These are phyloP conservation scores for Corymbia maculata DNA, from an alignment of 345 rosid genomes.

Conservation along the genomic window DNA sequence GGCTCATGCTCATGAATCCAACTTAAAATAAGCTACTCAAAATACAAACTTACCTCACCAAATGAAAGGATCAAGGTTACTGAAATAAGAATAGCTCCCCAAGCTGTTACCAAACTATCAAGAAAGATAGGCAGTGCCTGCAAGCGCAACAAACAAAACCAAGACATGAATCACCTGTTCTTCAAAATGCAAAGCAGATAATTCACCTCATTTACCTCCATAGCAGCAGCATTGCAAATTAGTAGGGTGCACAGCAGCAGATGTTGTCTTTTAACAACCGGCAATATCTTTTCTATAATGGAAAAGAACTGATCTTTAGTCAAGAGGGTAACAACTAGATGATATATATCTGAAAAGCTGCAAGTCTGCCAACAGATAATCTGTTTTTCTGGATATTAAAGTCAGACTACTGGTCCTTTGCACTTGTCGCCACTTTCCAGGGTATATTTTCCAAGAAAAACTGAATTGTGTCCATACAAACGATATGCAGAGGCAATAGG, in stretches of 20 bases:
- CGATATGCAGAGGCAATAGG: neutral
- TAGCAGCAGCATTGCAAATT: conserved; percentile 66
- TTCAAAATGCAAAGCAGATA: neutral
- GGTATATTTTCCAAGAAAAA: neutral
- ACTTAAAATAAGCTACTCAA: neutral
- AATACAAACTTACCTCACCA: conserved; percentile 43
- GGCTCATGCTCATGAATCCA: neutral
- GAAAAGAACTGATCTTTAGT: neutral
- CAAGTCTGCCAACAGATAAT: neutral
- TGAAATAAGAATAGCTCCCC: conserved; percentile 57
- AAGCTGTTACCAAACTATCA: conserved; percentile 39
- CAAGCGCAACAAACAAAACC: neutral
- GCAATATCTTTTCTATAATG: conserved; percentile 2
- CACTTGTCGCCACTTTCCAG: neutral
- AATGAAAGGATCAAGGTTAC: conserved; percentile 51
- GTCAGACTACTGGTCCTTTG: neutral
- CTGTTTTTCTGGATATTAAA: neutral
- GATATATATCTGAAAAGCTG: neutral
- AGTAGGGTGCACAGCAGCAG: conserved; percentile 55
- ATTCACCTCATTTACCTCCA: conserved; percentile 36
- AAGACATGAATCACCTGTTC: neutral
- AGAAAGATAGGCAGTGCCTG: conserved; percentile 72
- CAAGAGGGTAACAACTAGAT: neutral
- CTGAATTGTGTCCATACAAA: neutral
- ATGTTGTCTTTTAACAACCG: conserved; percentile 56